Evolutionary conservation across 148 eudicot species (phyloP).

Genomic region (Rhododendron vialii): DNA sequence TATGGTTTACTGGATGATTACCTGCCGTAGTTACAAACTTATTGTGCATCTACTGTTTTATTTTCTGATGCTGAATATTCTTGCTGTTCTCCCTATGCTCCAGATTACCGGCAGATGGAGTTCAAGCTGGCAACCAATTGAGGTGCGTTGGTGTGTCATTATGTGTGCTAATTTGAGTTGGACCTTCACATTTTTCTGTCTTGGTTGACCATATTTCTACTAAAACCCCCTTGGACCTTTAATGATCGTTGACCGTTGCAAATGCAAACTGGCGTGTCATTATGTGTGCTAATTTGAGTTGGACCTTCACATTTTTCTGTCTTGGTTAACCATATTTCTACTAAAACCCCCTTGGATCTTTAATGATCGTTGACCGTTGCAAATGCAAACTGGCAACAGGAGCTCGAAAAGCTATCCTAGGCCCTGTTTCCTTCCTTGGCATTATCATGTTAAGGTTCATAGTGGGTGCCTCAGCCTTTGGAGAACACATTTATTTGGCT

Average conservation of each 20-base stretch:
- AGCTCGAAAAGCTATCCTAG: neutral
- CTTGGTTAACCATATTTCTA: neutral
- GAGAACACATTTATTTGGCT: neutral
- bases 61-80: neutral
- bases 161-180: neutral
- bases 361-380: neutral
- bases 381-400: neutral
- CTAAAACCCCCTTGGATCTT: neutral
- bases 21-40: neutral
- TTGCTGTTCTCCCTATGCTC: neutral
- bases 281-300: neutral
- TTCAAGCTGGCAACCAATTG: conserved; percentile 55
- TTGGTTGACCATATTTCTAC: neutral
- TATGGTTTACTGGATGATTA: neutral
- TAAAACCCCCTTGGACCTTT: neutral
- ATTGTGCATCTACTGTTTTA: neutral
- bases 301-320: neutral
- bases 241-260: neutral
- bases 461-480: neutral
- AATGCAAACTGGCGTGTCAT: conserved; percentile 10
- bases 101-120: conserved; percentile 54
- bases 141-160: conserved; percentile 38
- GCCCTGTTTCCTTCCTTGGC: neutral
- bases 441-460: neutral
- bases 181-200: neutral